Base-by-base conservation (phyloP, 768 basidiomycete species). In the Kwoniella botswanensis region DNA sequence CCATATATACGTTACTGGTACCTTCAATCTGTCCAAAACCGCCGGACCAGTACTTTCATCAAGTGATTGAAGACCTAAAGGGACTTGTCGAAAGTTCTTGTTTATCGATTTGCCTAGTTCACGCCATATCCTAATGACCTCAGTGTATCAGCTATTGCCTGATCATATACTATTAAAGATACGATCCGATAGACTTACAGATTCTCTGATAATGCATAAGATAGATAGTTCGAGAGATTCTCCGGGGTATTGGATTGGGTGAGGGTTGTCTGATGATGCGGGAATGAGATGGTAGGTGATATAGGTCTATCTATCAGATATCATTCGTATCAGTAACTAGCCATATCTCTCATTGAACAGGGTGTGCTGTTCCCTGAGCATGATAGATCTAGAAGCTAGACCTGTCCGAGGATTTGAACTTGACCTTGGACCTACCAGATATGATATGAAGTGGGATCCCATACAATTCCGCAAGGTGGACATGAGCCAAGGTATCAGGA, bases 1-100 rank as follows among this genome's bases (percentile, higher is more conserved):
- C 86, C 89, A 88, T 74, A 88, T 89, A 74, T 89, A 90, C 3
- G 88, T 89, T 86, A 87, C 88, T 3, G 89, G 89, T 1, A 89
- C 80, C 70, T 87, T 88, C 35, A 89, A 78, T 13, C 86, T 82
- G 71, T 90, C 89, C 3, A 86, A 72, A 10, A 89, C 76, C 41
- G 86, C 84, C 7, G 88, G 86, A 0, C 88, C 88, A 2, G 85
- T 85, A 13, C 85, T 82, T 18, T 86, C 58, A 1, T 85, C 84
- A 21, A 89, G 85, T 5, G 86, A 79, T 10, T 81, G 77, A 1
- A 90, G 81, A 0, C 86, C 85, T 5, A 90, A 82, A 0, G 85
- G 84, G 2, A 82, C 82, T 0, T 81, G 84, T 5, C 89, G 86
- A 71, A 89, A 88, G 24, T 79, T 58, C 57, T 58, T 82, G 75